These are phyloP conservation scores for Trichoderma sp. DNA, from an alignment of 2,329 filamentous ascomycete species.

Conservation along the genomic window DNA sequence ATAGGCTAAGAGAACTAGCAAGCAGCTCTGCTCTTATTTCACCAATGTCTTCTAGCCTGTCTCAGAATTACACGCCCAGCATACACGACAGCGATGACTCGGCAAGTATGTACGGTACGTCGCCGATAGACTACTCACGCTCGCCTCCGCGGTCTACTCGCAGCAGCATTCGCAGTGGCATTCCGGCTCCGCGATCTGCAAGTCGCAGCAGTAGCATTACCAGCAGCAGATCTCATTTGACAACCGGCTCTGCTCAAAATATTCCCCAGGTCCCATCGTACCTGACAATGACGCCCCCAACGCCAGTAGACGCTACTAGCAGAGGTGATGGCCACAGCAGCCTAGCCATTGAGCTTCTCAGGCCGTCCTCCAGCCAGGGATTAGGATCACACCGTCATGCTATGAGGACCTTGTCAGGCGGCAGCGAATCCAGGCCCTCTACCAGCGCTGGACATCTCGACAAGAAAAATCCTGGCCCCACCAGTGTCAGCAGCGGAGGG, in stretches of 20 bases:
- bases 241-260: conserved; percentile 31
- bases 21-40: conserved; percentile 67
- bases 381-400: conserved; percentile 24
- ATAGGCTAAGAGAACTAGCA: conserved; percentile 78
- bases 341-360: conserved; percentile 33
- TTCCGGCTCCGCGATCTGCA: conserved; percentile 43
- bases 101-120: conserved; percentile 52
- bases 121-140: conserved; percentile 57
- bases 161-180: conserved; percentile 48
- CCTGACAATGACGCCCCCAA: conserved; percentile 49
- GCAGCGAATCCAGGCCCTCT: conserved; percentile 29
- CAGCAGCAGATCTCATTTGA: conserved; percentile 44
- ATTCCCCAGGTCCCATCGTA: conserved; percentile 39
- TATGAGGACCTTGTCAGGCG: conserved; percentile 22
- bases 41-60: conserved; percentile 40
- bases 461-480: conserved; percentile 26
- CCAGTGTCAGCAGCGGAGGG: conserved; percentile 31
- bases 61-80: conserved; percentile 41
- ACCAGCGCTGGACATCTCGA: conserved; percentile 34
- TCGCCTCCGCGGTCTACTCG: conserved; percentile 56
- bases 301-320: conserved; percentile 35
- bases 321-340: conserved; percentile 24
- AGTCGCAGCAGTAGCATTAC: conserved; percentile 56
- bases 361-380: conserved; percentile 36
- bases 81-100: conserved; percentile 57